Evolutionary conservation across 345 rosid species (phyloP).

Genomic region (Boechera retrofracta): DNA sequence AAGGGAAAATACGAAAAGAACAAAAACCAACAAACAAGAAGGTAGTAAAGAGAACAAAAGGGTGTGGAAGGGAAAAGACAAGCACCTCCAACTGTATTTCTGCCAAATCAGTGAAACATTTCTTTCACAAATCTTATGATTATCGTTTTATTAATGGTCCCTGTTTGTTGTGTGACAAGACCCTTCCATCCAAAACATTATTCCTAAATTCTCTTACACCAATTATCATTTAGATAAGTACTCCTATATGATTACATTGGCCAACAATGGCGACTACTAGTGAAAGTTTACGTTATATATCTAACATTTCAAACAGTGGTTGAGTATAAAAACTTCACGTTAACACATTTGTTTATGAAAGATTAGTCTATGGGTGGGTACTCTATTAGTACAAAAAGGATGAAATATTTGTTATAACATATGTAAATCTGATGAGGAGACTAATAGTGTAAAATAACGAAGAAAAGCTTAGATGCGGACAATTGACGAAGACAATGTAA

Average conservation of each 20-base stretch:
- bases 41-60: constrained; percentile 41
- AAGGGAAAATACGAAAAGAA: constrained; percentile 18
- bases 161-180: constrained; percentile 33
- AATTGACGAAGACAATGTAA: constrained; percentile 13
- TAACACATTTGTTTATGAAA: background rate
- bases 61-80: constrained; percentile 38
- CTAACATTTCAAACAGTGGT: background rate
- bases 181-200: constrained; percentile 26
- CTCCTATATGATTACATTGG: background rate
- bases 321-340: background rate
- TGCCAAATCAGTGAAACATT: constrained; percentile 41
- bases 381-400: background rate
- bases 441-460: background rate
- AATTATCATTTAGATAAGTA: background rate
- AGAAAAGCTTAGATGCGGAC: background rate
- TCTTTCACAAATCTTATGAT: constrained; percentile 45
- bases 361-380: background rate
- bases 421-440: constrained; percentile 16
- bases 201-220: constrained; percentile 30
- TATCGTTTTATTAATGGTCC: constrained; percentile 39
- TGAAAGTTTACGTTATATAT: background rate
- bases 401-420: background rate
- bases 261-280: background rate
- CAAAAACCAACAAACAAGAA: constrained; percentile 44
- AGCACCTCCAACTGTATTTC: constrained; percentile 37